Evolutionary conservation across 306 rosid genomes (phyloP).

Genomic region (Lablab purpureus): DNA sequence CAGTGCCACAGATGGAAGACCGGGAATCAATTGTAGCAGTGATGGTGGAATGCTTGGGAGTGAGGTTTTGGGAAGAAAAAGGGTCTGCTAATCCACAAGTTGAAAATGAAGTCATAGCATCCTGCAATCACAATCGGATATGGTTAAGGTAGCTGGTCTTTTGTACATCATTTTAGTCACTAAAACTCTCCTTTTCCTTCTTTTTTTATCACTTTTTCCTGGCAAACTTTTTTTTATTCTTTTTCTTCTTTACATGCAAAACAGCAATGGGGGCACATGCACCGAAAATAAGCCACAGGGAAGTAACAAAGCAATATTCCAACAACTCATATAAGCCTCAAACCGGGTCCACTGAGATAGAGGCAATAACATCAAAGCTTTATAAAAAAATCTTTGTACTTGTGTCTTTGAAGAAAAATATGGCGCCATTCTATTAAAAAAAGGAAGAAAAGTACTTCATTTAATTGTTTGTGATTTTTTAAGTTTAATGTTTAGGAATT

Average conservation of each 20-base stretch:
- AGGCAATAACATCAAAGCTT: not conserved
- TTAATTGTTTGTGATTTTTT: not conserved
- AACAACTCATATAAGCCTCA: not conserved
- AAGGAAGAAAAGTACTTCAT: not conserved
- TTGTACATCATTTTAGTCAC: constrained; percentile 7
- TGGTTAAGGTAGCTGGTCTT: constrained; percentile 14
- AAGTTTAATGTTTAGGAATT: not conserved
- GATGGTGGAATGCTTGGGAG: constrained; percentile 66
- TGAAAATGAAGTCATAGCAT: constrained; percentile 54
- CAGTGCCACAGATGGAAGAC: constrained; percentile 73
- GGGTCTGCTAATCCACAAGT: constrained; percentile 55
- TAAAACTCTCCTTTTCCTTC: not conserved
- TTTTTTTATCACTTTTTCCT: not conserved
- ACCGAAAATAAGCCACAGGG: not conserved
- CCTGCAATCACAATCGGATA: constrained; percentile 59
- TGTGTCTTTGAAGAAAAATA: not conserved
- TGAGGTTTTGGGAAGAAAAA: constrained; percentile 54
- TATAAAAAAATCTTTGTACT: not conserved
- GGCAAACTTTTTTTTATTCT: not conserved
- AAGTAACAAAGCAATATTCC: not conserved
- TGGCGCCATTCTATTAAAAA: not conserved
- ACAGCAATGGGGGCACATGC: not conserved
- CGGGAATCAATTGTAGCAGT: constrained; percentile 75
- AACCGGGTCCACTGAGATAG: constrained; percentile 6
- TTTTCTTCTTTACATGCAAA: not conserved